Percentiles rank a stretch among this genome's conserved stretches.
phyloP scores from a whole-genome alignment of 139 green algal species.

The Trebouxia sp. region DNA sequence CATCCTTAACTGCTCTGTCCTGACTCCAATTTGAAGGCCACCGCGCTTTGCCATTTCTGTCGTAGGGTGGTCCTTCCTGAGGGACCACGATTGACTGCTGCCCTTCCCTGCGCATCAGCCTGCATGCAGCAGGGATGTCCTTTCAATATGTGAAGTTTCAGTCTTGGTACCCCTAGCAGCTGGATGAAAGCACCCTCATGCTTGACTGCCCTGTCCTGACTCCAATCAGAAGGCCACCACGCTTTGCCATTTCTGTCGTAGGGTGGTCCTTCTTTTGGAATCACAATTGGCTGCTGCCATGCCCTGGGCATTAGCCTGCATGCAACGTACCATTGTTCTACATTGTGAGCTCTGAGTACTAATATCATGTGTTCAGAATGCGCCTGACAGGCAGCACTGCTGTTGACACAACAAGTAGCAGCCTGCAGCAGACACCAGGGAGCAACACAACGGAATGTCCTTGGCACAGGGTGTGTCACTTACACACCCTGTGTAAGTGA shows the following conservation, averaged over 20 bases:
- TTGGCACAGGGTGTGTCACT: too few species aligned
- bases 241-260: slow-evolving; percentile 2
- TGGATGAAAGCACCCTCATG: slow-evolving; percentile 53
- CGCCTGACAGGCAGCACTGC: too few species aligned
- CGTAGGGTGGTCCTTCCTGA: slow-evolving; percentile 37
- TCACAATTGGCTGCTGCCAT: slow-evolving; percentile 4
- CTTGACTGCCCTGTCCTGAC: slow-evolving; percentile 6
- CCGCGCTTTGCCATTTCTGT: background rate
- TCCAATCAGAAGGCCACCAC: slow-evolving; percentile 52
- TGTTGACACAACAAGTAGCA: too few species aligned
- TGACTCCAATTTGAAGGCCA: slow-evolving; percentile 52
- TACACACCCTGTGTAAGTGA: too few species aligned
- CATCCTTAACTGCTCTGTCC: slow-evolving; percentile 18
- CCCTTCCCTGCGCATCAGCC: slow-evolving; percentile 34
- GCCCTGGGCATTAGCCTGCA: slow-evolving; percentile 41
- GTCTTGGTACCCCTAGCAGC: slow-evolving; percentile 45
- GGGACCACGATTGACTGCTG: slow-evolving; percentile 35
- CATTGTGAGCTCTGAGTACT: too few species aligned
- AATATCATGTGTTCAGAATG: too few species aligned
- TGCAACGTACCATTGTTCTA: background rate
- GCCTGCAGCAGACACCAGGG: too few species aligned
- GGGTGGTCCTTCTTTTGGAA: slow-evolving; percentile 45
- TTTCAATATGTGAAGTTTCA: background rate
- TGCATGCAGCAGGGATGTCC: background rate
- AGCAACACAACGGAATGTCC: too few species aligned